Conservation (phyloP, 176 grass and related monocot species). For the Aegilops umbellulata region DNA sequence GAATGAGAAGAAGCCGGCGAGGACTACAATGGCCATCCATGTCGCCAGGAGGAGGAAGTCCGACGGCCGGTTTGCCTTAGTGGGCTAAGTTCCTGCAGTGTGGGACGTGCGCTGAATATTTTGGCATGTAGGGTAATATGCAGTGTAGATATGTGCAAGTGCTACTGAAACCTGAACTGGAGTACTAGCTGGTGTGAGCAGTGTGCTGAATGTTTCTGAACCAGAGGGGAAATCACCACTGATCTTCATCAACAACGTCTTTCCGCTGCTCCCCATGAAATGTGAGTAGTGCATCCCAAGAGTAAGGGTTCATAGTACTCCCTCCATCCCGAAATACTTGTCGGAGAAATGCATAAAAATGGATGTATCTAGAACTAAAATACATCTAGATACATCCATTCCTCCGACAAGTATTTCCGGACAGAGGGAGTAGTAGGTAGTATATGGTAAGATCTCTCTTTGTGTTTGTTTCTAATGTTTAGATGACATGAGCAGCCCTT, state of each 20-base stretch:
- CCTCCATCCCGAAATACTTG: no score
- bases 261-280: background rate
- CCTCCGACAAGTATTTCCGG: no score
- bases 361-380: no score
- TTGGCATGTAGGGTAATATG: background rate
- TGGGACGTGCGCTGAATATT: background rate
- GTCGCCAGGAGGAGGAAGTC: conserved; percentile 18
- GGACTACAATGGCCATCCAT: conserved; percentile 21
- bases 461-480: no score
- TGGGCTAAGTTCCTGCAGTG: background rate
- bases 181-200: background rate
- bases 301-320: no score
- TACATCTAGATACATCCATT: no score
- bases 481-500: no score
- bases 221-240: background rate
- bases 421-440: no score
- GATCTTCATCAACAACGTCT: background rate
- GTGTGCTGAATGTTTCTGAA: background rate
- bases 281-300: no score
- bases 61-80: background rate
- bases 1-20: background rate
- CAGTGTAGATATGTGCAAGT: background rate
- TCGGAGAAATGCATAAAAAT: no score
- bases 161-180: background rate
- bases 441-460: no score